These are phyloP conservation scores for Fusarium coffeatum DNA, from an alignment of 2,329 filamentous ascomycete genomes.

Conservation along the genomic window DNA sequence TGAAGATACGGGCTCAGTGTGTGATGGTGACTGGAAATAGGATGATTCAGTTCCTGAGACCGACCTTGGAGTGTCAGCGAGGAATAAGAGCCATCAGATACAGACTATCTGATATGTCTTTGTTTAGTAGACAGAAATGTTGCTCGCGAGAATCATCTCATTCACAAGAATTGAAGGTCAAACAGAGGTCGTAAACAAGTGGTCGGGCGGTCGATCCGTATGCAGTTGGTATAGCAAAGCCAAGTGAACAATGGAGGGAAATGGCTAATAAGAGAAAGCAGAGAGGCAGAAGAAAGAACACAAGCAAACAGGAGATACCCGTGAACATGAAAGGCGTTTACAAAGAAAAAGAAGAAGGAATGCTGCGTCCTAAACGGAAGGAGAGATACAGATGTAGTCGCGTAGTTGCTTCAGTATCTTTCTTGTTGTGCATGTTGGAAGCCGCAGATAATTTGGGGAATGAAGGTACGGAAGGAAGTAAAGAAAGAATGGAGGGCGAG, in stretches of 20 bases:
- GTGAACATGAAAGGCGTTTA: slow-evolving; percentile 4
- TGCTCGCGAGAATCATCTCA: slow-evolving; percentile 13
- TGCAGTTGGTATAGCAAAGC: slow-evolving; percentile 19
- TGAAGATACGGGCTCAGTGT: slow-evolving; percentile 2
- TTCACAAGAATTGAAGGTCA: slow-evolving; percentile 2
- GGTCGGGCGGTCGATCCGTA: neutral
- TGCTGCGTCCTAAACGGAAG: slow-evolving; percentile 18
- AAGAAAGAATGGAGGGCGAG: neutral
- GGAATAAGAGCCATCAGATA: slow-evolving; percentile 4
- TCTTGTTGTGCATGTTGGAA: slow-evolving; percentile 36
- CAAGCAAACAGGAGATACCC: slow-evolving; percentile 8
- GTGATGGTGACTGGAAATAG: neutral
- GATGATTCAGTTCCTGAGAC: slow-evolving; percentile 3
- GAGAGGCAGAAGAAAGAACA: neutral
- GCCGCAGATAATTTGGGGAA: slow-evolving; percentile 19
- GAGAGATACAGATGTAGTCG: slow-evolving; percentile 17
- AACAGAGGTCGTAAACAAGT: slow-evolving; percentile 31
- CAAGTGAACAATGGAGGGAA: slow-evolving; percentile 9
- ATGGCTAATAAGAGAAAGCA: neutral
- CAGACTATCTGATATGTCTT: slow-evolving; percentile 1
- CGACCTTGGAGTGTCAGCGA: slow-evolving; percentile 8
- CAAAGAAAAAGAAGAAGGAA: slow-evolving; percentile 6
- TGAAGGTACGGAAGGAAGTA: slow-evolving; percentile 1
- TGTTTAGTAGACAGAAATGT: slow-evolving; percentile 2
- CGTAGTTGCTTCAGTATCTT: slow-evolving; percentile 29